Percentiles rank a stretch among this genome's conserved stretches.
Conservation (phyloP, 345 rosid genomes). For the Rhodomyrtus tomentosa region DNA sequence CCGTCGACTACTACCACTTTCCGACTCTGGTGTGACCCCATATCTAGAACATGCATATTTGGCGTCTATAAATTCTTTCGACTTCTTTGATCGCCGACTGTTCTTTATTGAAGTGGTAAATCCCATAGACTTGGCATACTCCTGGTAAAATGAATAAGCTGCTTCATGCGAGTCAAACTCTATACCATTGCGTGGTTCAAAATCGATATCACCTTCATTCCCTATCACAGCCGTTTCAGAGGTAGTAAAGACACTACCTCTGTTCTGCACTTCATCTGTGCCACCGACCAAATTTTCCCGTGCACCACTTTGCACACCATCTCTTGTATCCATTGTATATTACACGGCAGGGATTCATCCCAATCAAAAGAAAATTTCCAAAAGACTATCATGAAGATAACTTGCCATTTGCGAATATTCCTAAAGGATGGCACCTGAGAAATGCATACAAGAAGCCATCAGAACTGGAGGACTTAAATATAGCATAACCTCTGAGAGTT, state of each 20-base stretch:
- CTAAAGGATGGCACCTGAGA: not conserved
- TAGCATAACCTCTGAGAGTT: not conserved
- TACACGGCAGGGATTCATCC: not conserved
- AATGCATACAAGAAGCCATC: not conserved
- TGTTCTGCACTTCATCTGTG: not conserved
- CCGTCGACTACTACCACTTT: conserved; percentile 16
- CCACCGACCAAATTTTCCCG: not conserved
- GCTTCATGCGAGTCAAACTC: conserved; percentile 42
- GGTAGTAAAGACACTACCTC: not conserved
- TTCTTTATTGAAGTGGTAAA: conserved; percentile 41
- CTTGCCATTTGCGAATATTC: not conserved
- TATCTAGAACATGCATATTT: conserved; percentile 48
- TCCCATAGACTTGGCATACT: conserved; percentile 44
- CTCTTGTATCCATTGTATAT: conserved; percentile 1
- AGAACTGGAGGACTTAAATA: not conserved
- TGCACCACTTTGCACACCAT: not conserved
- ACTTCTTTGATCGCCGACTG: conserved; percentile 45
- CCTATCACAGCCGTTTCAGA: not conserved
- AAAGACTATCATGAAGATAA: not conserved
- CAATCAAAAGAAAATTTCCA: not conserved
- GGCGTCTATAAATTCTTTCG: conserved; percentile 46
- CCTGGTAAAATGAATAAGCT: conserved; percentile 42
- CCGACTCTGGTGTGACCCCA: conserved; percentile 33
- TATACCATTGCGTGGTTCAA: conserved; percentile 34
- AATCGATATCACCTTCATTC: conserved; percentile 3